These are phyloP conservation scores for Quambalaria eucalypti DNA, from an alignment of 1,284 basidiomycete species.

Conservation along the genomic window DNA sequence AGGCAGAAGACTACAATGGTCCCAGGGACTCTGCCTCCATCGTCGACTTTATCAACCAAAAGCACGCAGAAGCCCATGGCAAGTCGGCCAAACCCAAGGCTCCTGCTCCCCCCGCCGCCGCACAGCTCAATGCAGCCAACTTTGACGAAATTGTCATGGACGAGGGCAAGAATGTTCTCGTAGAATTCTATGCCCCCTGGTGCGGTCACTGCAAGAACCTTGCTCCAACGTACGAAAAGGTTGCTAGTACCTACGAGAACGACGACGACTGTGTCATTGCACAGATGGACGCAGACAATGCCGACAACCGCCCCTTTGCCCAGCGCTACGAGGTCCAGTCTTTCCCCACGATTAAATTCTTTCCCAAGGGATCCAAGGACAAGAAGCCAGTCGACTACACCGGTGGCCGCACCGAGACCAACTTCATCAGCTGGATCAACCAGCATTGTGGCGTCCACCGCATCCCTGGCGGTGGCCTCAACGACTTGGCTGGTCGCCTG, in stretches of 20 bases:
- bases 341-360: conserved; percentile 85
- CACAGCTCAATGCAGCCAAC: conserved; percentile 61
- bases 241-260: conserved; percentile 66
- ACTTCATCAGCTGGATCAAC: conserved; percentile 61
- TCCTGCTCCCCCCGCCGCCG: conserved; percentile 65
- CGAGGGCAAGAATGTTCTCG: conserved; percentile 70
- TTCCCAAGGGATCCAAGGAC: conserved; percentile 59
- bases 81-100: conserved; percentile 58
- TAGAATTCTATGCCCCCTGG: conserved; percentile 79
- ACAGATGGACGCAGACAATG: conserved; percentile 80
- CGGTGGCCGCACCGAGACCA: conserved; percentile 60
- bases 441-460: conserved; percentile 79
- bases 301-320: conserved; percentile 67
- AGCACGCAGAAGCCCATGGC: conserved; percentile 72
- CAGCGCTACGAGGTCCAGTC: conserved; percentile 59
- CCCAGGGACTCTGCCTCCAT: conserved; percentile 74
- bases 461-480: conserved; percentile 68
- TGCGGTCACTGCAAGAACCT: conserved; percentile 68
- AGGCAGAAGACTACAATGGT: conserved; percentile 63
- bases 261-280: conserved; percentile 81
- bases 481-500: conserved; percentile 71
- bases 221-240: conserved; percentile 78
- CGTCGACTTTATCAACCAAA: conserved; percentile 61
- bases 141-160: conserved; percentile 71
- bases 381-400: conserved; percentile 61